Conservation (phyloP, 495 filamentous ascomycete species). For the Penicillium macrosclerotiorum region DNA sequence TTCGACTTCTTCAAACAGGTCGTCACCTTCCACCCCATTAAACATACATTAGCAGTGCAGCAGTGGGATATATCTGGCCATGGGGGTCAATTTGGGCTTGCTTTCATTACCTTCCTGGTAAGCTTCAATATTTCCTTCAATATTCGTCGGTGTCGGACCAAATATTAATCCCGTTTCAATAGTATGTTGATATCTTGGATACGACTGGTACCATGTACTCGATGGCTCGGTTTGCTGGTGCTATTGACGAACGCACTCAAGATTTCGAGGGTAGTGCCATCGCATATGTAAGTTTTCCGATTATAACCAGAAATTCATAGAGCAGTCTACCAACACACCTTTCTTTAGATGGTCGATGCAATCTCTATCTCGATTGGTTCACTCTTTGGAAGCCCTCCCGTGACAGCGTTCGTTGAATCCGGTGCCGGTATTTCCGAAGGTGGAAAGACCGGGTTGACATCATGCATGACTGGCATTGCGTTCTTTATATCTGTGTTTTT, state of each 20-base stretch:
- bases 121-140: conserved; percentile 3
- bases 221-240: conserved; percentile 74
- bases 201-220: conserved; percentile 76
- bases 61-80: conserved; percentile 64
- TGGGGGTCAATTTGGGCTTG: conserved; percentile 69
- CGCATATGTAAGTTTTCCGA: conserved; percentile 53
- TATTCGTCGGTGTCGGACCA: neutral
- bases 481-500: conserved; percentile 89
- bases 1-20: conserved; percentile 87
- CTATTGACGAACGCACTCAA: conserved; percentile 68
- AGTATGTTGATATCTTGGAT: conserved; percentile 83
- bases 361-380: conserved; percentile 74
- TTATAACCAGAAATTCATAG: neutral
- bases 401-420: conserved; percentile 80
- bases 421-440: conserved; percentile 84
- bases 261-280: conserved; percentile 78
- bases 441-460: conserved; percentile 76
- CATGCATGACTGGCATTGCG: conserved; percentile 70
- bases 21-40: conserved; percentile 73
- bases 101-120: conserved; percentile 69
- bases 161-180: conserved; percentile 10
- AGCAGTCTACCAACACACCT: conserved; percentile 1
- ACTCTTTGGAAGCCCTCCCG: conserved; percentile 69
- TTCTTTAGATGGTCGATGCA: conserved; percentile 63
- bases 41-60: conserved; percentile 60